These are phyloP conservation scores for Solanum dulcamara DNA, from an alignment of 257 asterid species.

Conservation along the genomic window DNA sequence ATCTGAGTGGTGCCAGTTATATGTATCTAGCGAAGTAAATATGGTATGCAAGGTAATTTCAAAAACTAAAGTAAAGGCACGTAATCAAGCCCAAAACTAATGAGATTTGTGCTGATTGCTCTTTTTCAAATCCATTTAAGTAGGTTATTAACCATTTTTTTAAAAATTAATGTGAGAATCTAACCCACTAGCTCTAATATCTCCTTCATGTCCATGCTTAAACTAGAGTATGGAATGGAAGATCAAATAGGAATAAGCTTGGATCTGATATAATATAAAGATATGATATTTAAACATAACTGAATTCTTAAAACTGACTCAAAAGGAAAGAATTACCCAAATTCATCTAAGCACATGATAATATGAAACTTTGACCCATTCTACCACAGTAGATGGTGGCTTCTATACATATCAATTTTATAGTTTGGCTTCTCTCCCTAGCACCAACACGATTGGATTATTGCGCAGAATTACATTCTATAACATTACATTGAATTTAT, in stretches of 20 bases:
- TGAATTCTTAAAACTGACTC: neutral
- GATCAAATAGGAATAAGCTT: neutral
- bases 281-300: neutral
- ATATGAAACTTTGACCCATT: neutral
- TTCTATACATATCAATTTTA: neutral
- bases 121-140: neutral
- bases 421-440: neutral
- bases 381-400: neutral
- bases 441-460: neutral
- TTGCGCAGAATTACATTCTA: neutral
- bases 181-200: neutral
- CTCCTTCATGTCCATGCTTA: neutral
- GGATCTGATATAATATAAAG: neutral
- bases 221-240: neutral
- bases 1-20: neutral
- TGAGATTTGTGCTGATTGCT: neutral
- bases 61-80: too few relatives aligned
- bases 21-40: neutral
- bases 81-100: too few relatives aligned
- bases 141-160: neutral
- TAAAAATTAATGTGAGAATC: neutral
- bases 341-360: neutral
- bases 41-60: too few relatives aligned
- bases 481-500: neutral
- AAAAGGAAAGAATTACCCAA: neutral